These are phyloP conservation scores for Turnera subulata DNA, from an alignment of 345 rosid genomes.

Conservation along the genomic window DNA sequence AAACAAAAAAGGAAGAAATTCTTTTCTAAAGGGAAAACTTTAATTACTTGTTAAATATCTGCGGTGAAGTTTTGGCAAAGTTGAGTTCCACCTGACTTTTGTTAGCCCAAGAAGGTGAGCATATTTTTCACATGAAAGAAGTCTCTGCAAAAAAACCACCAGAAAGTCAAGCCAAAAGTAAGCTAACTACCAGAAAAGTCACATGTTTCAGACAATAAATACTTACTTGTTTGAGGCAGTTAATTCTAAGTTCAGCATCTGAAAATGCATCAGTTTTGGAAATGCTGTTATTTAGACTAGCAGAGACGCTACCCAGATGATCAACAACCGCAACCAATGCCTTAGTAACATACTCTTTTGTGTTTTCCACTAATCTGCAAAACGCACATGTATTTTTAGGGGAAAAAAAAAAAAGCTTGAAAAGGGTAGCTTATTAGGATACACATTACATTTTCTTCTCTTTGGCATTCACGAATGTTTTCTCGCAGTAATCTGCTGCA, in stretches of 20 bases:
- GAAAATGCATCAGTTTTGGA: constrained; percentile 29
- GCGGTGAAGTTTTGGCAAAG: constrained; percentile 35
- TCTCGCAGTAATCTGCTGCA: constrained; percentile 62
- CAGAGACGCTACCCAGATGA: constrained; percentile 60
- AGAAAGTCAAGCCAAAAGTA: background rate
- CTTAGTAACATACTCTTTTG: constrained; percentile 57
- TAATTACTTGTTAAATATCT: constrained; percentile 44
- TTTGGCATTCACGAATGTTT: constrained; percentile 40
- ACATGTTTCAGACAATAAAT: background rate
- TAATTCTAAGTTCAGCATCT: constrained; percentile 48
- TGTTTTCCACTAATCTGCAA: constrained; percentile 53
- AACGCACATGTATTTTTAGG: background rate
- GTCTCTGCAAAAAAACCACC: constrained; percentile 34
- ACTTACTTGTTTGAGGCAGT: constrained; percentile 54
- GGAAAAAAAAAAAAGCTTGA: too few species aligned
- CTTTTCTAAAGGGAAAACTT: background rate
- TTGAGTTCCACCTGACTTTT: constrained; percentile 37
- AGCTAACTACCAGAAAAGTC: background rate
- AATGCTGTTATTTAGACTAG: constrained; percentile 39
- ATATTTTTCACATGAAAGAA: constrained; percentile 38
- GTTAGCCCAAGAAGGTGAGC: constrained; percentile 41
- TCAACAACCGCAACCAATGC: constrained; percentile 63
- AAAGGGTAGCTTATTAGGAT: background rate
- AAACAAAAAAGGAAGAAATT: background rate
- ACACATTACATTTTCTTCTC: constrained; percentile 47